Evolutionary conservation across 2,329 filamentous ascomycete species (phyloP), one percentile per base, ranked within the genome.

Genomic region (Colletotrichum shisoi): DNA sequence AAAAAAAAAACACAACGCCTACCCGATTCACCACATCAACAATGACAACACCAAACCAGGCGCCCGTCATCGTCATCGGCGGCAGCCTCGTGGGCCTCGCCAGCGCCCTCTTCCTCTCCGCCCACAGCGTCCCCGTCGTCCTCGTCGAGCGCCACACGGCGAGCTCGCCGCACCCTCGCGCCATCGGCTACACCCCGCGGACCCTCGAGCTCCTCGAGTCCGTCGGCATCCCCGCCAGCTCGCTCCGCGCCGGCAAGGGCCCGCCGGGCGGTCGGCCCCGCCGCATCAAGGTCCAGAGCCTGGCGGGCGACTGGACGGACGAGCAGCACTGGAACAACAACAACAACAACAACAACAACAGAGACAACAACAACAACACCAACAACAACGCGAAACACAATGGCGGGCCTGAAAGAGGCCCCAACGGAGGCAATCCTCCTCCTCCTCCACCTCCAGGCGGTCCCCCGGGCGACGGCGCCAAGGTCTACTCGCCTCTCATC

Each of bases 1-100:
- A 5, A 1, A 27, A 5, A 24, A 4, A 24, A 27, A 5, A 5
- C 24, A 5, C 1, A 5, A 6, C 24, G 24, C 1, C 11, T 6
- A 19, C 17, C 4, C 6, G 6, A 13, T 27, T 11, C 40, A 45
- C 19, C 40, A 34, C 27, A 27, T 7, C 7, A 17, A 48, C 4
- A 12, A 62, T 62, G 59, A 13, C 52, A 13, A 42, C 37, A 21
- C 60, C 53, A 34, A 40, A 27, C 34, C 51, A 62, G 39, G 42
- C 31, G 13, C 51, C 51, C 59, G 71, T 81, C 42, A 72, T 81
- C 11, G 74, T 81, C 31, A 71, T 81, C 2, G 79, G 79, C 17
- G 79, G 76, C 17, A 77, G 76, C 34, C 74, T 80, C 1, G 77
- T 80, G 27, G 79, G 79, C 24, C 74, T 81, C 12, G 76, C 75